phyloP scores from a whole-genome alignment of 164 flowering plant species.

The Macadamia integrifolia region DNA sequence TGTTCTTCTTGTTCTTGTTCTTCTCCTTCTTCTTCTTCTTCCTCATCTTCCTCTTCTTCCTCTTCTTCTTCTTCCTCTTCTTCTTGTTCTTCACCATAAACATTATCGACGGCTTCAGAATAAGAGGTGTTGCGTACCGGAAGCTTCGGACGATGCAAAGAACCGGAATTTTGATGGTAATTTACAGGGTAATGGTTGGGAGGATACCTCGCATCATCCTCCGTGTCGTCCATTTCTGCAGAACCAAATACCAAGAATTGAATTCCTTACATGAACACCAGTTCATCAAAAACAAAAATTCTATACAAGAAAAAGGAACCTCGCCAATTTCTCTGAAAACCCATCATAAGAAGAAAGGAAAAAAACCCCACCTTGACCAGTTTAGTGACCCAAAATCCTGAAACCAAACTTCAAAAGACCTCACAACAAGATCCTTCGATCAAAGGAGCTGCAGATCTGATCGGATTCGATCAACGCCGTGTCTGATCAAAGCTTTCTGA shows the following conservation, averaged over 20 bases:
- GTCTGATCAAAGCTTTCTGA: too few species aligned
- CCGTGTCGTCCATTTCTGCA: slow-evolving; percentile 34
- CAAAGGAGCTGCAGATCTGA: background rate
- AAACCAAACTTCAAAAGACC: background rate
- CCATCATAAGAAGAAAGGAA: too few species aligned
- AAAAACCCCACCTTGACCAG: too few species aligned
- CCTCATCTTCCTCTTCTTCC: background rate
- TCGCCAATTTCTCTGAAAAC: too few species aligned
- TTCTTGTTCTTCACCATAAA: slow-evolving; percentile 11
- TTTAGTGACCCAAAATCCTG: too few species aligned
- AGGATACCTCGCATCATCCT: slow-evolving; percentile 47
- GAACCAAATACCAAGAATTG: background rate
- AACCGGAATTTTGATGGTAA: slow-evolving; percentile 11
- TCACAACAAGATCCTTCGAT: background rate
- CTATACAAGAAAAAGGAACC: background rate
- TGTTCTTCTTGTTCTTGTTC: slow-evolving; percentile 22
- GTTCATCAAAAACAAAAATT: background rate
- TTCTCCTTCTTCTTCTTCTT: slow-evolving; percentile 18
- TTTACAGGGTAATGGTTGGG: slow-evolving; percentile 20
- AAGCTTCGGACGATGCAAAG: slow-evolving; percentile 23
- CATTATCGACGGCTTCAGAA: slow-evolving; percentile 13
- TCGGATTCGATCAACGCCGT: too few species aligned
- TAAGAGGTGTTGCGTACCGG: slow-evolving; percentile 25
- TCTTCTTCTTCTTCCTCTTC: too few species aligned
- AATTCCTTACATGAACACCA: background rate